Evolutionary conservation across 805 yeast species (phyloP), one percentile per base, ranked within the genome.

Genomic region (Komagataella pastoris): DNA sequence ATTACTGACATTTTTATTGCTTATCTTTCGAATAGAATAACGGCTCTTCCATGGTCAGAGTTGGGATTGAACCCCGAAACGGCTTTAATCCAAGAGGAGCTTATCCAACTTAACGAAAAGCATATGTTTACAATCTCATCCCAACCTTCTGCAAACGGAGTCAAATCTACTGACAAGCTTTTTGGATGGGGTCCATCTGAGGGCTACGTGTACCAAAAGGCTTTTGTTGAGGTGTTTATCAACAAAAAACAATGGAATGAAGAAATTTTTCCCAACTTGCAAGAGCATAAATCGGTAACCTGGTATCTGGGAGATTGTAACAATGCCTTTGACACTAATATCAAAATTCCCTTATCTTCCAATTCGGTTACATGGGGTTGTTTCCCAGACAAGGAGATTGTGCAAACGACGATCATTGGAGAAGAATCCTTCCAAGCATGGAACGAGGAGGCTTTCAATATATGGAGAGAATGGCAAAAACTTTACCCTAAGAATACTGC

Each of bases 331-430:
- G 70, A 73, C 24, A 77, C 93, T 2, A 88, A 85, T 58, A 67
- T 83, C 61, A 71, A 72, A 1, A 63, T 70, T 1, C 72, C 68
- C 14, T 30, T 8, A n/a, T 67, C 78, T 40, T 81, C 88, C 47
- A 84, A 83, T 56, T 96, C 93, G 24, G 95, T 93, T 7, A 93
- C 99, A 1, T 93, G 99, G 99, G 99, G 98, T 55, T 96, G 86
- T 2, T 91, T 93, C 74, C 95, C 95, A 6, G 83, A 83, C 65
- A 79, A 89, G 56, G 96, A 88, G 62, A 83, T 89, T 44, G 78
- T 88, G 44, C 97, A 90, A 65, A 86, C 97, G 0, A 93, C 99
- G 0, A 84, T 90, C 55, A 82, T 93, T 52, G 97, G 90, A 62
- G 85, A 81, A 58, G 96, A 89, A 59, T 88, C 97, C 1, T 91